Conservation (phyloP, 2,329 filamentous ascomycete genomes). For the Emericellopsis cladophorae region DNA sequence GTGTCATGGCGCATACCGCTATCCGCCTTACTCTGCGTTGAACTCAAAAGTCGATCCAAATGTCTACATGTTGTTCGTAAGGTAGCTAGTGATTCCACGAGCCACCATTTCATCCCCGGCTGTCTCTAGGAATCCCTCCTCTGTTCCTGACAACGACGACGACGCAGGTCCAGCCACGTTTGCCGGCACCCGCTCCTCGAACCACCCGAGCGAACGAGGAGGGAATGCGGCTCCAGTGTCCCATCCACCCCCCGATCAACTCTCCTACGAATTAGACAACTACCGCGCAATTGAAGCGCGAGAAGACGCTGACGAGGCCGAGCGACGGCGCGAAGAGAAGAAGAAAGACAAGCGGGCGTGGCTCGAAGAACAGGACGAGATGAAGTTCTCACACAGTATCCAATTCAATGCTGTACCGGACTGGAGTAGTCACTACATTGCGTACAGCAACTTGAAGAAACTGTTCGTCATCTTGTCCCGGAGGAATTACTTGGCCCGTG, state of each 20-base stretch:
- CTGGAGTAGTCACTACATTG: constrained; percentile 96
- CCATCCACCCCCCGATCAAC: constrained; percentile 2
- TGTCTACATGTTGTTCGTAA: too few relatives aligned
- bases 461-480: constrained; percentile 44
- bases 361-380: constrained; percentile 67
- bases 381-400: constrained; percentile 99
- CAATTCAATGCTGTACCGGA: constrained; percentile 99
- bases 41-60: too few relatives aligned
- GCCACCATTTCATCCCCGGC: constrained; percentile 20
- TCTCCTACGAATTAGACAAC: constrained; percentile 28
- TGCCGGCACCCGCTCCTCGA: constrained; percentile 8
- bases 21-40: too few relatives aligned
- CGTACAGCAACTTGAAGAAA: constrained; percentile 98
- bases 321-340: constrained; percentile 26
- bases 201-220: constrained; percentile 19
- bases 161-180: constrained; percentile 9
- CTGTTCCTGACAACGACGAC: constrained; percentile 10
- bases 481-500: neutral
- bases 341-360: constrained; percentile 51
- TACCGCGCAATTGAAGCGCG: constrained; percentile 19
- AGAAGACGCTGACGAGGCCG: constrained; percentile 15
- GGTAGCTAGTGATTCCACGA: too few relatives aligned
- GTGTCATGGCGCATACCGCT: too few relatives aligned
- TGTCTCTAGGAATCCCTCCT: constrained; percentile 23
- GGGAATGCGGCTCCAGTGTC: constrained; percentile 11